phyloP scores from a whole-genome alignment of 2,329 filamentous ascomycete genomes.

The Penicillium sumatraense region DNA sequence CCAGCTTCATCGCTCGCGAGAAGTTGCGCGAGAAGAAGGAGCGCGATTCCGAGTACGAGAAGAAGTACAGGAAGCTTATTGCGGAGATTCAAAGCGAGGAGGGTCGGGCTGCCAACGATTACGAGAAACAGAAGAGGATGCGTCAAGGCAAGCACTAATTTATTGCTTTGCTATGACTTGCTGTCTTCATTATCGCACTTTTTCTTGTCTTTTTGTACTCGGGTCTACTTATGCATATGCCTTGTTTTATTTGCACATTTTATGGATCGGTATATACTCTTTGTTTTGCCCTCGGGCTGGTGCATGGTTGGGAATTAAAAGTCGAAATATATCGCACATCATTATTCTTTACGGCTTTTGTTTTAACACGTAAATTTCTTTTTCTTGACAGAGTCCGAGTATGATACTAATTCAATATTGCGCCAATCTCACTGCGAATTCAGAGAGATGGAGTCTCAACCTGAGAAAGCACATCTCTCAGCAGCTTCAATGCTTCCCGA shows the following conservation, averaged over 20 bases:
- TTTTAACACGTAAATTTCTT: not conserved
- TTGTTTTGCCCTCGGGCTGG: slow-evolving; percentile 17
- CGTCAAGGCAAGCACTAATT: slow-evolving; percentile 66
- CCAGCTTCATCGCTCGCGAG: slow-evolving; percentile 90
- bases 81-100: slow-evolving; percentile 96
- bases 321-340: slow-evolving; percentile 16
- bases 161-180: not conserved
- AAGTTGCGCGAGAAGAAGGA: slow-evolving; percentile 90
- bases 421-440: too few relatives aligned
- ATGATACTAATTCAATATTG: too few relatives aligned
- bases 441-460: too few relatives aligned
- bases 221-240: slow-evolving; percentile 9
- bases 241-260: slow-evolving; percentile 19
- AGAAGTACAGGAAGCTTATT: slow-evolving; percentile 89
- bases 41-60: slow-evolving; percentile 90
- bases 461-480: too few relatives aligned
- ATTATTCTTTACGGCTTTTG: not conserved
- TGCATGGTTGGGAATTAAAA: slow-evolving; percentile 30
- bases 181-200: slow-evolving; percentile 13
- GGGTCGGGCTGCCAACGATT: slow-evolving; percentile 81
- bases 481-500: too few relatives aligned
- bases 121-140: slow-evolving; percentile 81
- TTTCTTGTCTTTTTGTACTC: not conserved
- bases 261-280: slow-evolving; percentile 24
- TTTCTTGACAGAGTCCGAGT: too few relatives aligned